phyloP scores from a whole-genome alignment of 371 early-diverging fungal genomes.

The Thermomucor indicae-seudaticae region DNA sequence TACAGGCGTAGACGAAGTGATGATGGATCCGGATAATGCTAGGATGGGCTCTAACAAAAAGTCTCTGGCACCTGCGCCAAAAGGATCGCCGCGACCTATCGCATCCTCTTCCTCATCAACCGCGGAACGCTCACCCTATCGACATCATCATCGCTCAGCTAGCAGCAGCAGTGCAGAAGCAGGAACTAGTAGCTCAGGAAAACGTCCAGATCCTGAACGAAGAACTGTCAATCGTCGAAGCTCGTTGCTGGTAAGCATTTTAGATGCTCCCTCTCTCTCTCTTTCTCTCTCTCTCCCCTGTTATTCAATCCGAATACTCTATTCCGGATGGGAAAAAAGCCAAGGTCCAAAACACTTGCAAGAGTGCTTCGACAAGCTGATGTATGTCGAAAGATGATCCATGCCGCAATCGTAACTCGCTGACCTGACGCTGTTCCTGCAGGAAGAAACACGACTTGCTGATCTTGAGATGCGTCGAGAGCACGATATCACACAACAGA shows the following conservation, averaged over 20 bases:
- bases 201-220: constrained; percentile 30
- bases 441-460: constrained; percentile 40
- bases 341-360: constrained; percentile 38
- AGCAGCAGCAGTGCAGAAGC: constrained; percentile 11
- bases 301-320: too few relatives aligned
- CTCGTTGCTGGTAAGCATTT: constrained; percentile 29
- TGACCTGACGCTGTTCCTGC: neutral
- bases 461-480: constrained; percentile 45
- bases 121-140: neutral
- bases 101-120: neutral
- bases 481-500: constrained; percentile 25
- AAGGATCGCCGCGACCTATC: neutral
- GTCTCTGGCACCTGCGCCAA: too few relatives aligned
- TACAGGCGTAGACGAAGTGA: constrained; percentile 1
- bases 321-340: too few relatives aligned
- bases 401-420: too few relatives aligned
- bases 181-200: constrained; percentile 2
- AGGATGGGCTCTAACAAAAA: too few relatives aligned
- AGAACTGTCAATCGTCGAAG: constrained; percentile 34
- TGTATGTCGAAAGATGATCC: too few relatives aligned
- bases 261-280: neutral
- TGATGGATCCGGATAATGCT: constrained; percentile 5
- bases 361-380: constrained; percentile 39
- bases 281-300: constrained; percentile 2
- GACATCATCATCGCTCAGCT: constrained; percentile 4